Base-by-base conservation (phyloP, 306 rosid species). In the Rosa lucieae region DNA sequence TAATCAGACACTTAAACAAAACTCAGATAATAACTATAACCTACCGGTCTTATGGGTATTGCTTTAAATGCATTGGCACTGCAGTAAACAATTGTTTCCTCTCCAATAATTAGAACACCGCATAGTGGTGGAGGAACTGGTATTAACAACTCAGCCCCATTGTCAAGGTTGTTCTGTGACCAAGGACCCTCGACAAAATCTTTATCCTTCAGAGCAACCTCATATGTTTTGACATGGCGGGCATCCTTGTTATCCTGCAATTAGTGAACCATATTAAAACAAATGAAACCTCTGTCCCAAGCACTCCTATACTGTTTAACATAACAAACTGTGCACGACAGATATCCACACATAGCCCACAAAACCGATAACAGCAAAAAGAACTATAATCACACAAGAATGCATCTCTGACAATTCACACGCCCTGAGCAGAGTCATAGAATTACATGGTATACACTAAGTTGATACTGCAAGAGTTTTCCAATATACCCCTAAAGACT, bases 151-250 rank as follows among this genome's bases (percentile, higher is more conserved):
- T 90, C 93, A 81, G 99, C 98, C 65, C 99, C 99, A 82, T 93
- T 93, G 83, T 96, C 99, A 74, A 96, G 98, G 80, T 93, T 93
- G 90, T 90, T 93, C 71, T 88, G 98, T 42, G 98, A 84, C 99
- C 97, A 96, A 42, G 99, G 97, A 69, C 99, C 99, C 88, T 93
- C 99, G 70, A 89, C 90, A 88, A 96, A 96, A 83, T 93, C 98
- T 82, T 96, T 93, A 82, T 96, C 99, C 88, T 96, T 93, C 82
- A 96, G 86, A 77, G 96, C 93, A 78, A 96, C 99, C 84, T 93
- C 99, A 26, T 96, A 96, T 17, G 99, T 96, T 89, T 96, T 93
- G 61, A 89, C 97, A 87, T 96, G 99, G 69, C 99, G 97, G 43
- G 94, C 97, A 85, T 91, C 99, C 88, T 93, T 93, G 82, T 96